Evolutionary conservation across 768 basidiomycete species (phyloP).

Genomic region (Ephemerocybe angulata): DNA sequence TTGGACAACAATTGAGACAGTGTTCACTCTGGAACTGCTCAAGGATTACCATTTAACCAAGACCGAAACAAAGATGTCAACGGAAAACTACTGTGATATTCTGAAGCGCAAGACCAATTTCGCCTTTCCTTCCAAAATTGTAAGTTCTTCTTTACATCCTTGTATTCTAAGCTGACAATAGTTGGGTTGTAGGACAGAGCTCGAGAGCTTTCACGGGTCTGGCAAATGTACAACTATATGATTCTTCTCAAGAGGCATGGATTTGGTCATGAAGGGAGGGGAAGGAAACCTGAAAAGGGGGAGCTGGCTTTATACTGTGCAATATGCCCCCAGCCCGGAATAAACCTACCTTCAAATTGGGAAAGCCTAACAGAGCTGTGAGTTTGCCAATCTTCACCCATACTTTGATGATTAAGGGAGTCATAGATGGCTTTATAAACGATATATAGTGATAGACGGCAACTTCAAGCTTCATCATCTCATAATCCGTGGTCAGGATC

Average conservation of each 20-base stretch:
- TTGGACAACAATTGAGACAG: not conserved
- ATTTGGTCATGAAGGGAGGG: conserved; percentile 7
- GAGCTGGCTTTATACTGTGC: conserved; percentile 16
- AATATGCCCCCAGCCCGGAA: conserved; percentile 23
- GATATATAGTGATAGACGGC: too few relatives aligned
- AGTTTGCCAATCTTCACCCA: too few relatives aligned
- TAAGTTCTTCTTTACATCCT: too few relatives aligned
- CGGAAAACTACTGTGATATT: not conserved
- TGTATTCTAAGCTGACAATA: too few relatives aligned
- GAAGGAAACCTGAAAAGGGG: conserved; percentile 3
- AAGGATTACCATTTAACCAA: not conserved
- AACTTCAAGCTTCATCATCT: too few relatives aligned
- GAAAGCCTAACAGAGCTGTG: too few relatives aligned
- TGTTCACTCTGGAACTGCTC: not conserved
- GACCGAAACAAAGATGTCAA: not conserved
- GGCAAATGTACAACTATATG: not conserved
- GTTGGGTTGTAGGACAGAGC: not conserved
- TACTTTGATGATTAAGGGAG: too few relatives aligned
- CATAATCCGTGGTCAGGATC: too few relatives aligned
- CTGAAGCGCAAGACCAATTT: not conserved
- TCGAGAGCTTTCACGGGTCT: not conserved
- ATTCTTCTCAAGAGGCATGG: conserved; percentile 15
- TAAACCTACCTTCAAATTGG: conserved; percentile 25
- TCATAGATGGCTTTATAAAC: too few relatives aligned
- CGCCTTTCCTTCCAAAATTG: not conserved